phyloP scores from a whole-genome alignment of 345 rosid species.

The Citrus inodora region DNA sequence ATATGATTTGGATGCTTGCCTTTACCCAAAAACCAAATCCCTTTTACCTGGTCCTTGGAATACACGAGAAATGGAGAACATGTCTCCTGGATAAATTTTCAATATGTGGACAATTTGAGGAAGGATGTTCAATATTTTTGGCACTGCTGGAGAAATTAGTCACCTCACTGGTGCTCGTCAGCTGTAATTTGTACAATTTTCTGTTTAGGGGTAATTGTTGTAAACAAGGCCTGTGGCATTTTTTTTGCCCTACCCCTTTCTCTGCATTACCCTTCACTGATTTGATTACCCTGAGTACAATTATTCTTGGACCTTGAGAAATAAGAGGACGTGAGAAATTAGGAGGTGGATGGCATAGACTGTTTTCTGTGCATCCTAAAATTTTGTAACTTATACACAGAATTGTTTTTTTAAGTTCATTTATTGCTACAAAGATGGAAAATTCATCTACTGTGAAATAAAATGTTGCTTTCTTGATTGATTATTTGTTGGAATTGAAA shows the following conservation, averaged over 20 bases:
- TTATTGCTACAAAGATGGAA: background rate
- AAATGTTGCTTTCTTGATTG: background rate
- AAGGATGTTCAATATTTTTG: conserved; percentile 5
- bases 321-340: background rate
- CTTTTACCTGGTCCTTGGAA: conserved; percentile 22
- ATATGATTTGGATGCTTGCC: conserved; percentile 51
- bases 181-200: background rate
- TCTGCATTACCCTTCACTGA: background rate
- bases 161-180: background rate
- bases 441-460: background rate
- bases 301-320: conserved; percentile 2
- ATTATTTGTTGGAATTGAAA: conserved; percentile 13
- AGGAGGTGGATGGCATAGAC: conserved; percentile 1
- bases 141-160: conserved; percentile 2
- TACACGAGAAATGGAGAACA: conserved; percentile 14
- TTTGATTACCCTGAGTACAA: background rate
- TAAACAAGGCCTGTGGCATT: conserved; percentile 8
- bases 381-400: conserved; percentile 18
- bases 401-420: conserved; percentile 11
- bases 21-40: conserved; percentile 30
- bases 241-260: background rate
- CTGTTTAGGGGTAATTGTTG: conserved; percentile 10
- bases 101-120: background rate
- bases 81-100: conserved; percentile 25
- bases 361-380: conserved; percentile 15